A percentile compares a stretch with the other conserved stretches of the same genome.
Evolutionary conservation across 2,329 filamentous ascomycete genomes (phyloP).

Genomic region (Colletotrichum somersetense): DNA sequence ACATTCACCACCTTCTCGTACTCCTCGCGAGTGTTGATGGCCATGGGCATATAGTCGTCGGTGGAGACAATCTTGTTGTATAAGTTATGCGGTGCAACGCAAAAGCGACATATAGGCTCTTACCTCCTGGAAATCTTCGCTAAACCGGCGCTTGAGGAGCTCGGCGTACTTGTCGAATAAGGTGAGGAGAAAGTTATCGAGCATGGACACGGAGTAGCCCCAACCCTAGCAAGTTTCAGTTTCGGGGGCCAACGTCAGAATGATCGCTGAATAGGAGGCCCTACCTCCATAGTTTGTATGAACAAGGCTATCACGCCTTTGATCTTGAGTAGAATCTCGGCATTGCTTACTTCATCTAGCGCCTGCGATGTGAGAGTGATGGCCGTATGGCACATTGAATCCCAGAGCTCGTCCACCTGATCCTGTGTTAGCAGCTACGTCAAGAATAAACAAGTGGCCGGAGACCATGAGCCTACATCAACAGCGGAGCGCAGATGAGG

Average conservation of each 20-base stretch:
- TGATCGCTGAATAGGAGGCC: conserved; percentile 42
- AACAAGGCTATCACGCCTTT: conserved; percentile 94
- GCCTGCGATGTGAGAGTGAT: conserved; percentile 86
- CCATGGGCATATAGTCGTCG: conserved; percentile 99
- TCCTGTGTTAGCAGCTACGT: conserved; percentile 16
- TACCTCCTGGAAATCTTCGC: conserved; percentile 94
- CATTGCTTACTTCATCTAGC: conserved; percentile 83
- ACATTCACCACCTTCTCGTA: conserved; percentile 97
- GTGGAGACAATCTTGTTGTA: conserved; percentile 77
- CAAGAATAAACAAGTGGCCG: not conserved
- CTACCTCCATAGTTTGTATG: conserved; percentile 96
- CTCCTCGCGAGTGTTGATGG: conserved; percentile 88
- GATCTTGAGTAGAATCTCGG: conserved; percentile 91
- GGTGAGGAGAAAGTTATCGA: conserved; percentile 87
- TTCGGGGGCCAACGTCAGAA: not conserved
- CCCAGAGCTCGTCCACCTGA: conserved; percentile 97
- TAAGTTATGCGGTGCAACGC: conserved; percentile 39
- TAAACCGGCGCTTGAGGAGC: conserved; percentile 89
- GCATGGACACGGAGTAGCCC: conserved; percentile 84
- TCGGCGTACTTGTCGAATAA: conserved; percentile 96
- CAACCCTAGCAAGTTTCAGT: conserved; percentile 71
- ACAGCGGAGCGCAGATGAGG: conserved; percentile 84
- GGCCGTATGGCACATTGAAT: conserved; percentile 93
- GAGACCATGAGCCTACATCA: conserved; percentile 72
- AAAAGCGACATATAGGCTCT: conserved; percentile 24